Evolutionary conservation across 2,329 filamentous ascomycete genomes (phyloP), one percentile per base, ranked within the genome.

Genomic region (Lachnellula subtilissima): DNA sequence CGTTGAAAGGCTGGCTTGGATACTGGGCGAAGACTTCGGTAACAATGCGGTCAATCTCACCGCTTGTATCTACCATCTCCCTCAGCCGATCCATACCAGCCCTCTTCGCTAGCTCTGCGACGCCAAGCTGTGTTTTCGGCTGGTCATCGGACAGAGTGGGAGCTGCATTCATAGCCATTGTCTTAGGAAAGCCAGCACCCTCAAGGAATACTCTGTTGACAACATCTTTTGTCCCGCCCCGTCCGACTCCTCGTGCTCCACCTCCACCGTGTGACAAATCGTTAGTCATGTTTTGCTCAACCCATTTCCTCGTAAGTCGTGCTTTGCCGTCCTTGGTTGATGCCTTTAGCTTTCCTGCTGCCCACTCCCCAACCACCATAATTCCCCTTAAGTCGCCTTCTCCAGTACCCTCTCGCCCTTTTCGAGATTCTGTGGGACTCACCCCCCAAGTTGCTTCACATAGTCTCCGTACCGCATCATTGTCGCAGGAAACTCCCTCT

Each of bases 281-380:
- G 40, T 79, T 79, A 4, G 88, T 74, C 55, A 93, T 76, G 58
- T 92, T 81, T 37, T 83, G 76, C 64, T 94, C 89, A 8, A 94
- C 80, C 88, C 89, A 93, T 65, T 85, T 82, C 15, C 87, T 79
- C 2, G 88, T 91, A 53, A 95, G 74, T 51, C 78, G 76, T 1
- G 70, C 70, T 4, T 74, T 65, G 36, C 61, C 72, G 23, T 70
- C 67, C 17, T 73, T 73, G 15, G 71, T 70, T 1, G 77, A 73
- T 3, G 80, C 75, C 61, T 79, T 80, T 49, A 92, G 76, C 43
- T 87, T 85, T 9, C 86, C 81, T 17, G 89, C 90, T 14, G 92
- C 88, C 90, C 90, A 94, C 71, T 95, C 89, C 42, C 87, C 87
- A 4, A 93, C 88, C 0, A 95, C 89, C 86, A 95, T 89, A 56